A percentile compares a stretch with the other conserved stretches of the same genome.
Conservation (phyloP, 2,329 filamentous ascomycete genomes). For the Penicillium sp. region DNA sequence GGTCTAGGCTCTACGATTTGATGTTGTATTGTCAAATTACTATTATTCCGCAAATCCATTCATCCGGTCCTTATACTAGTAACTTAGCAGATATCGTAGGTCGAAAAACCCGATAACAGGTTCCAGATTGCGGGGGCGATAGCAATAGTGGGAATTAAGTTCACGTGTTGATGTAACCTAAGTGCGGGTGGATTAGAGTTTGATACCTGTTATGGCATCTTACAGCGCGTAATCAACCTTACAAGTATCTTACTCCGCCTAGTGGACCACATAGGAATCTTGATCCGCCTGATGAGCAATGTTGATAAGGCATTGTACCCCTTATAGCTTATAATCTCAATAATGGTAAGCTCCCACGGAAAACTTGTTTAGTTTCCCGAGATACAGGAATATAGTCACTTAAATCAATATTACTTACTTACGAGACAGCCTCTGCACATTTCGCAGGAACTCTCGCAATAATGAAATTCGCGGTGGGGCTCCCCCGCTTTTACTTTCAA, state of each 20-base stretch:
- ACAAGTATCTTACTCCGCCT: conserved; percentile 1
- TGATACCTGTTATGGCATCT: conserved; percentile 4
- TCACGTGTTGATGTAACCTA: not conserved
- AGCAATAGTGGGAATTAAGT: not conserved
- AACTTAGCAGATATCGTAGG: too few relatives aligned
- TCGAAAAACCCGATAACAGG: not conserved
- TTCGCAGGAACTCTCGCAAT: not conserved
- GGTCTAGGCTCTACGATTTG: too few relatives aligned
- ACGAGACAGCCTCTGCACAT: too few relatives aligned
- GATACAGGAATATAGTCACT: not conserved
- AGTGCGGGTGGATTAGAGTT: not conserved
- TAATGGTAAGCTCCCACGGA: not conserved
- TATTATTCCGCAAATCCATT: not conserved
- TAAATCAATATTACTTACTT: not conserved
- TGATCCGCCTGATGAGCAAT: not conserved
- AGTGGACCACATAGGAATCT: too few relatives aligned
- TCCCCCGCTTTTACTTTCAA: not conserved
- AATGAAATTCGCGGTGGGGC: not conserved
- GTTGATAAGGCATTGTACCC: too few relatives aligned
- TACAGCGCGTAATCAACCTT: conserved; percentile 4
- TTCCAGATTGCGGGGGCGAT: not conserved
- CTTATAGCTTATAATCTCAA: not conserved
- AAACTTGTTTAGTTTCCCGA: conserved; percentile 1
- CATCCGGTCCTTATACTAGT: not conserved
- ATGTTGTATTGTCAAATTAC: not conserved